Conservation (phyloP, 345 rosid genomes). For the Eucalyptus lansdowneana region DNA sequence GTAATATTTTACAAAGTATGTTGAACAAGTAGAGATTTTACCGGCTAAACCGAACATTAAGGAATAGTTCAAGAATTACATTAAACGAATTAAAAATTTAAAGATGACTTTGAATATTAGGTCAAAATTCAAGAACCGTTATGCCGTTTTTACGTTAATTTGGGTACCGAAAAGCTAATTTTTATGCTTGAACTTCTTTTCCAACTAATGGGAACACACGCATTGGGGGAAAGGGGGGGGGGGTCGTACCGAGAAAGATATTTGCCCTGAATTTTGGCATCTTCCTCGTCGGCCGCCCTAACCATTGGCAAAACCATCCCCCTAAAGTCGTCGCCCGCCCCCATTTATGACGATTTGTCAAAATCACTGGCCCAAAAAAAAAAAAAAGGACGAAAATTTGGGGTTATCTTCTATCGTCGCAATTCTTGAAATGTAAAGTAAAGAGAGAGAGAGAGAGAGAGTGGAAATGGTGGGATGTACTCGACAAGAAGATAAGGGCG, state of each 20-base stretch:
- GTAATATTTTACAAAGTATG: no score
- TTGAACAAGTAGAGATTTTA: rapidly evolving
- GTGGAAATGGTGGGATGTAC: neutral
- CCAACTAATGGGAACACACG: neutral
- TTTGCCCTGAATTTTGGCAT: neutral
- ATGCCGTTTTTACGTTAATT: neutral
- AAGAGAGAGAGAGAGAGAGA: neutral
- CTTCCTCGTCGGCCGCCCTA: neutral
- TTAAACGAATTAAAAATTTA: no score
- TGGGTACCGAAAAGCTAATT: neutral
- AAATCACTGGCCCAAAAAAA: neutral
- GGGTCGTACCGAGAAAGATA: neutral
- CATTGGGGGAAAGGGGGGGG: neutral
- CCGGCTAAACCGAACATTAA: rapidly evolving
- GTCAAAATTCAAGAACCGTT: no score
- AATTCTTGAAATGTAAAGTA: neutral
- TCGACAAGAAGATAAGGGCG: neutral
- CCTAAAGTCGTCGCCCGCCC: neutral
- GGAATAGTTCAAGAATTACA: neutral
- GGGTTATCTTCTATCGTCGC: neutral
- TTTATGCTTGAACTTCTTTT: neutral
- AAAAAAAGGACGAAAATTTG: neutral
- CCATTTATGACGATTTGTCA: neutral
- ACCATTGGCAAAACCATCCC: neutral
- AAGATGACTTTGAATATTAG: no score